Evolutionary conservation across 108 stramenopile species (phyloP), one percentile per base, ranked within the genome.

Genomic region (Parietichytrium sp.): DNA sequence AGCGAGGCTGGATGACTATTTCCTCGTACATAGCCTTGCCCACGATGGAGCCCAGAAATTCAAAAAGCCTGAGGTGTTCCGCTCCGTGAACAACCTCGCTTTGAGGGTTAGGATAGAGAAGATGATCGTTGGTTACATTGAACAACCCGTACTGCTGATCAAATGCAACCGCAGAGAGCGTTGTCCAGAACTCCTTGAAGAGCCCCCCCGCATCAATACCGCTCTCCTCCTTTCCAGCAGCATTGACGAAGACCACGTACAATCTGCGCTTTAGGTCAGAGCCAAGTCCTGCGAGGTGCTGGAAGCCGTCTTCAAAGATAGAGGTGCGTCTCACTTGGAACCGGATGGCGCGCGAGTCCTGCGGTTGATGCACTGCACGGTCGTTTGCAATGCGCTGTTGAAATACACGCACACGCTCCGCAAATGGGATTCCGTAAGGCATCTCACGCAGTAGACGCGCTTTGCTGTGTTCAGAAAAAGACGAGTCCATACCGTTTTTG

Each of bases 131-230:
- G 31, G 95, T 97, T n/a, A 88, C 85, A 13, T 84, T 81, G 83
- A 99, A 99, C 20, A 99, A 85, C 31, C 95, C 96, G 79, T 92
- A 96, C 81, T 90, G 89, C 25, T 92, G 91, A 84, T 95, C 89
- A 84, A 99, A 99, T 23, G 94, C 95, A 52, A 92, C 85, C 10
- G 84, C 91, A 36, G 90, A 88, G 10, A 97, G 83, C 61, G 95
- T 95, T 55, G 86, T 88, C 88, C 85, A 96, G 80, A 97, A 96
- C 55, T 99, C 98, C 89, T 99, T 99, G 86, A 97, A 97, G 12
- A 99, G 89, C 4, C 98, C 98, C 23, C 98, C 98, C 47, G 95
- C 95, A 87, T 99, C 98, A 53, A 99, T 93, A 31, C 98, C 96
- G 61, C 87, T 83, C 80, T 89, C 87, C 50, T 61, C 78, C 25